Conservation (phyloP, 1,139 yeast species). For the Zygoascus sp. region DNA sequence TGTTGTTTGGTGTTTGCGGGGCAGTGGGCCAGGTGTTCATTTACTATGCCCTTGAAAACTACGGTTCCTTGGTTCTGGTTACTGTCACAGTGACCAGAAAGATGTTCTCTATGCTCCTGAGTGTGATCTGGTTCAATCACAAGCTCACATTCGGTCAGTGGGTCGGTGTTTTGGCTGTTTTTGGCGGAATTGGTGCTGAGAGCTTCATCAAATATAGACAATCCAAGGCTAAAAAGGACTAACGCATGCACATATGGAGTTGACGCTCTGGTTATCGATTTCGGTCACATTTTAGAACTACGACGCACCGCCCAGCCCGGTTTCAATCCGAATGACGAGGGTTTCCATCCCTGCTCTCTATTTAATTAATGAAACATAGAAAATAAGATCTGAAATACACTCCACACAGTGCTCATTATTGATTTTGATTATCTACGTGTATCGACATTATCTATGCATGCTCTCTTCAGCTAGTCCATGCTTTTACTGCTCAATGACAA, state of each 20-base stretch:
- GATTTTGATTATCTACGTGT: too few species aligned
- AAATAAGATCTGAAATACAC: too few species aligned
- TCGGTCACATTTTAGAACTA: too few species aligned
- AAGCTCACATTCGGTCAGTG: conserved; percentile 59
- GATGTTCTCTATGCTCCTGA: conserved; percentile 88
- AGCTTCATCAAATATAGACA: conserved; percentile 44
- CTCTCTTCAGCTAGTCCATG: too few species aligned
- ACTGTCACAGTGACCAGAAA: conserved; percentile 95
- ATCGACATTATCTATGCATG: conserved; percentile 6
- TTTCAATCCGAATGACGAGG: too few species aligned
- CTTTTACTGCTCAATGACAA: conserved; percentile 18
- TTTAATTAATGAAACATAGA: too few species aligned
- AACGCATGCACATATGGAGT: too few species aligned
- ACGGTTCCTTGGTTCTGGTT: conserved; percentile 78
- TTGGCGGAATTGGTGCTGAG: conserved; percentile 74
- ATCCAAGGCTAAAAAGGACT: conserved; percentile 1
- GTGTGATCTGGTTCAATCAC: conserved; percentile 85
- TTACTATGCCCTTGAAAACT: conserved; percentile 73
- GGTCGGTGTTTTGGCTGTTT: conserved; percentile 73
- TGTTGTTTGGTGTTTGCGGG: conserved; percentile 72
- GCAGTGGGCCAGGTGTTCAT: conserved; percentile 91
- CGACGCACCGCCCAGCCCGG: too few species aligned
- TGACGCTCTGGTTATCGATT: too few species aligned
- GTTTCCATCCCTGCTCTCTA: too few species aligned
- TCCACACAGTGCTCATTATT: too few species aligned